Evolutionary conservation across 225 moss, liverwort and hornwort species (phyloP).

Genomic region (Rhytidiadelphus loreus): DNA sequence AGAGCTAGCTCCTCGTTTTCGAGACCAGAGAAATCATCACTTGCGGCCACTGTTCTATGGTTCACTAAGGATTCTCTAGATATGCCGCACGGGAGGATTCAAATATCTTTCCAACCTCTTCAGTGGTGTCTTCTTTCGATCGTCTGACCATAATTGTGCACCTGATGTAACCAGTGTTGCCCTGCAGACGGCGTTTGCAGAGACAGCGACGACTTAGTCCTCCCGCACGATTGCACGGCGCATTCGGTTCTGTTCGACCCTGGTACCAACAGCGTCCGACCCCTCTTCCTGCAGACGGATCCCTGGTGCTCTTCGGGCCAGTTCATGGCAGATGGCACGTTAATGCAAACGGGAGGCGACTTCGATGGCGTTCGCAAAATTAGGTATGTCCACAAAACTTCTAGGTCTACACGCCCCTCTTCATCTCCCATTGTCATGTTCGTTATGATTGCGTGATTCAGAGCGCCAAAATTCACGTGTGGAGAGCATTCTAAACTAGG

Average conservation of each 20-base stretch:
- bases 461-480: background rate
- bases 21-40: background rate
- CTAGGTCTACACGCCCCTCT: background rate
- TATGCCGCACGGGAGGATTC: background rate
- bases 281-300: constrained; percentile 34
- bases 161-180: background rate
- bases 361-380: constrained; percentile 41
- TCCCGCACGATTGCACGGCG: constrained; percentile 41
- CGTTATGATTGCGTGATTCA: background rate
- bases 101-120: background rate
- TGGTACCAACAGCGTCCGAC: constrained; percentile 19
- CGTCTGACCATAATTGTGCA: background rate
- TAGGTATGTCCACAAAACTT: background rate
- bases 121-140: background rate
- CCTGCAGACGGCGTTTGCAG: constrained; percentile 38
- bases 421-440: background rate
- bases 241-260: constrained; percentile 46
- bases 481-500: too few species aligned
- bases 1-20: background rate
- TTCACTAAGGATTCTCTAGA: background rate
- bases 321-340: constrained; percentile 36
- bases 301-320: constrained; percentile 55
- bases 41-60: background rate
- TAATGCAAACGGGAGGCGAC: constrained; percentile 48
- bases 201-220: constrained; percentile 39